Evolutionary conservation across 441 rosid genomes (phyloP).

Genomic region (Cnidoscolus chayamansa): DNA sequence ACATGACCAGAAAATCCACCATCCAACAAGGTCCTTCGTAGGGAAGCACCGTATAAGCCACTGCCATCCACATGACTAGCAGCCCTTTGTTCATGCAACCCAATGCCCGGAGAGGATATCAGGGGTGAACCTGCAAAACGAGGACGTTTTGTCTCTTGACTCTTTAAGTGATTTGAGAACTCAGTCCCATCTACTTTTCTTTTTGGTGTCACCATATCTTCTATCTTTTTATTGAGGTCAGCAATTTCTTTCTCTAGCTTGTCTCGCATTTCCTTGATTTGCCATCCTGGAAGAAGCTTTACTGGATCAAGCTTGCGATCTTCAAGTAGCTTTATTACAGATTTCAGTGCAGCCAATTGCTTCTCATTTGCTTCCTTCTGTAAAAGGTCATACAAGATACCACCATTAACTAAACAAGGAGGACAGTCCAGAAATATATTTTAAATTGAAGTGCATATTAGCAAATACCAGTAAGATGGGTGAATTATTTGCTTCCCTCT

Average conservation of each 20-base stretch:
- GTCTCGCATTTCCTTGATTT: constrained; percentile 43
- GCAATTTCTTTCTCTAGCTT: constrained; percentile 50
- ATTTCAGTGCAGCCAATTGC: constrained; percentile 43
- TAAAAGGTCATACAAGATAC: constrained; percentile 10
- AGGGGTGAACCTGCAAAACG: constrained; percentile 37
- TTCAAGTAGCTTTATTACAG: constrained; percentile 53
- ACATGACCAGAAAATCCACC: constrained; percentile 44
- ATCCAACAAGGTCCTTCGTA: constrained; percentile 25
- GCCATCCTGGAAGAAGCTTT: constrained; percentile 51
- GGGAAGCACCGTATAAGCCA: constrained; percentile 26
- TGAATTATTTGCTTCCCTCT: constrained; percentile 33
- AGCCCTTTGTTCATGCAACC: constrained; percentile 41
- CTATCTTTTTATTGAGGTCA: constrained; percentile 40
- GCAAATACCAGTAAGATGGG: constrained; percentile 38
- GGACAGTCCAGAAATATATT: not conserved
- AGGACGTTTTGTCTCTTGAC: constrained; percentile 52
- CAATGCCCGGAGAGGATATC: constrained; percentile 33
- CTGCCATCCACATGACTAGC: constrained; percentile 26
- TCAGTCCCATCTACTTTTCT: constrained; percentile 44
- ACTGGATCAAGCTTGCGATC: constrained; percentile 44
- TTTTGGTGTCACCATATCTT: constrained; percentile 33
- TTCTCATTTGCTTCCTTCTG: constrained; percentile 55
- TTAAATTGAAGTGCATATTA: not conserved
- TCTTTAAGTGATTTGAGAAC: constrained; percentile 28
- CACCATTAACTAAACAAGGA: constrained; percentile 12